Percentiles rank a stretch among this genome's conserved stretches.
Evolutionary conservation across 768 basidiomycete genomes (phyloP).

Genomic region (Rickenella mellea): DNA sequence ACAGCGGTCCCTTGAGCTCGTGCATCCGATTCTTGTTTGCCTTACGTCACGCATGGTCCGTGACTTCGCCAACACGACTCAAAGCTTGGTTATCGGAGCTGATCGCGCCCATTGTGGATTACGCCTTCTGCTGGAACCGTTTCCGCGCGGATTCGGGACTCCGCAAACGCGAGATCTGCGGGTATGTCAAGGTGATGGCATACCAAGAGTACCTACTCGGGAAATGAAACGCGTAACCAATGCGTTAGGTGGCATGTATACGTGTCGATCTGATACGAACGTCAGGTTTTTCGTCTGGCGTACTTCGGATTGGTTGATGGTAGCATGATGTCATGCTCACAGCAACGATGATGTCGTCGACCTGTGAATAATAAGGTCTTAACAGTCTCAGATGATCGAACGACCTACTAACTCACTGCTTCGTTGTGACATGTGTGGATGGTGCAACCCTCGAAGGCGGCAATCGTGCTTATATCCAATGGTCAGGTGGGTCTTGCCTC

Average conservation of each 20-base stretch:
- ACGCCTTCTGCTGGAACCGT: constrained; percentile 92
- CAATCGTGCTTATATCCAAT: constrained; percentile 60
- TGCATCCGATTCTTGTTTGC: constrained; percentile 96
- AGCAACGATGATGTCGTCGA: constrained; percentile 92
- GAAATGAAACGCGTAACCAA: background rate
- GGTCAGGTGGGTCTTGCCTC: too few relatives aligned
- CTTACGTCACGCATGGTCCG: constrained; percentile 89
- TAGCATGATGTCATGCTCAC: constrained; percentile 78
- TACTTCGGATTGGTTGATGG: constrained; percentile 98
- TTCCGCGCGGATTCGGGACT: constrained; percentile 93
- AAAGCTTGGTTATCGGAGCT: constrained; percentile 96
- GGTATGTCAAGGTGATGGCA: constrained; percentile 91
- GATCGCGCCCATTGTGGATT: constrained; percentile 89
- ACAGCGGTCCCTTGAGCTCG: constrained; percentile 65
- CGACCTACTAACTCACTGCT: constrained; percentile 80
- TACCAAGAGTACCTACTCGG: constrained; percentile 99
- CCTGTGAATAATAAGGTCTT: constrained; percentile 39
- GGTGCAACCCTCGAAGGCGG: constrained; percentile 80
- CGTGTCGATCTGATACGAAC: constrained; percentile 38
- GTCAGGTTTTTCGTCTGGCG: constrained; percentile 93
- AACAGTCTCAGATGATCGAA: too few relatives aligned
- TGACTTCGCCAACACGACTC: constrained; percentile 95
- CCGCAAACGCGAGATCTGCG: constrained; percentile 94
- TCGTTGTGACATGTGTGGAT: constrained; percentile 98
- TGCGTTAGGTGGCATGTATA: constrained; percentile 1